Conservation (phyloP, 257 asterid genomes). For the Petunia secreta region DNA sequence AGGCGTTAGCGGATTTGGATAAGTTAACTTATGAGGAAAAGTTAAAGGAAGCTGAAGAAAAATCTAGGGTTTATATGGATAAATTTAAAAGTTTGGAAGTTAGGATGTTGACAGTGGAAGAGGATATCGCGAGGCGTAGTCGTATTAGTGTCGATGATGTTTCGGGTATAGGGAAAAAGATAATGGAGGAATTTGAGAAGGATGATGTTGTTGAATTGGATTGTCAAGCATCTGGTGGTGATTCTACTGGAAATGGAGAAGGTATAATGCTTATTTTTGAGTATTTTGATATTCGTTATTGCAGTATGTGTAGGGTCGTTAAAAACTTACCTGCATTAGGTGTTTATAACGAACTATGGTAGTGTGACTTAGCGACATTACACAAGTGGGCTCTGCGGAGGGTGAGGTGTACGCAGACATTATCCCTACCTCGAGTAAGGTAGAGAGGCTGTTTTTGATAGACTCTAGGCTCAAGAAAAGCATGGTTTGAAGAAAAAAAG, state of each 20-base stretch:
- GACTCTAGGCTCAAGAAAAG: no score
- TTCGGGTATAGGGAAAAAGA: neutral
- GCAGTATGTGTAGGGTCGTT: neutral
- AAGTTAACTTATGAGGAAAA: conserved; percentile 26
- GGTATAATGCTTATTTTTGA: conserved; percentile 12
- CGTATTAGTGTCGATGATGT: neutral
- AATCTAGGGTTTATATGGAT: neutral
- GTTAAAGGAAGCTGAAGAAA: conserved; percentile 23
- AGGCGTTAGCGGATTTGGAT: conserved; percentile 22
- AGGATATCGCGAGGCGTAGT: neutral
- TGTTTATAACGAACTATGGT: no score
- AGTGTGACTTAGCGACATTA: no score
- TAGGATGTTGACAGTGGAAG: neutral
- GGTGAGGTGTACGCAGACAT: no score
- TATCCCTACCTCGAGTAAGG: no score
- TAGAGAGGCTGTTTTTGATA: no score
- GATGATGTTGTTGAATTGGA: neutral
- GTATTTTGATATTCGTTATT: neutral
- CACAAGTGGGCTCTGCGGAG: no score
- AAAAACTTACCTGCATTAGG: no score
- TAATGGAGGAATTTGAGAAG: neutral
- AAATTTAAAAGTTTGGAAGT: neutral
- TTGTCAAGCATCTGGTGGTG: neutral
- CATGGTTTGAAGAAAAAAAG: no score
- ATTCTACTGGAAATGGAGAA: conserved; percentile 14